Evolutionary conservation across 2,329 filamentous ascomycete genomes (phyloP).

Genomic region (Paramyrothecium roridum): DNA sequence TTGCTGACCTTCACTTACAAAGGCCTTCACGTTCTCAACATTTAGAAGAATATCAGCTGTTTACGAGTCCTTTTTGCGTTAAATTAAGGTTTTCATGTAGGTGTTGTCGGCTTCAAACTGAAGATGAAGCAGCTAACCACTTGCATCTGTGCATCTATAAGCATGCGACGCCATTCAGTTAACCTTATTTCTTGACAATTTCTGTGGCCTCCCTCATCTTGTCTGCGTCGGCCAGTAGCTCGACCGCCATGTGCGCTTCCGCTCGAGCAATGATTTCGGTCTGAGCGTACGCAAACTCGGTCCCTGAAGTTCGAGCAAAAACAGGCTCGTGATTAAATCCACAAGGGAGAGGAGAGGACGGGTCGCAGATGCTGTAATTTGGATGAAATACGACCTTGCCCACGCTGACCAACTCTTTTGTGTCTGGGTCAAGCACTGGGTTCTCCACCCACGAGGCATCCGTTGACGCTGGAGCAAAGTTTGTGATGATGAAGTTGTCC

Average conservation of each 20-base stretch:
- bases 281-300: slow-evolving; percentile 10
- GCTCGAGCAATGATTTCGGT: neutral
- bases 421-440: slow-evolving; percentile 5
- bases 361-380: slow-evolving; percentile 11
- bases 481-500: slow-evolving; percentile 3
- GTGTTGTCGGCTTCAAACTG: too few species aligned
- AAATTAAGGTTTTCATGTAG: too few species aligned
- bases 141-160: too few species aligned
- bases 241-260: neutral
- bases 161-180: too few species aligned
- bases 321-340: slow-evolving; percentile 13
- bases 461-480: slow-evolving; percentile 10
- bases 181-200: neutral
- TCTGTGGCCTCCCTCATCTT: neutral
- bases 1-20: too few species aligned
- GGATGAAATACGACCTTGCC: slow-evolving; percentile 9
- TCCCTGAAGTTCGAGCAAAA: slow-evolving; percentile 4
- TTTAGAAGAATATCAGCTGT: too few species aligned
- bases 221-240: neutral
- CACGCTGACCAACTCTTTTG: slow-evolving; percentile 5
- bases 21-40: too few species aligned
- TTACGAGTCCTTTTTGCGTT: too few species aligned
- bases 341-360: neutral
- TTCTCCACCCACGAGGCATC: slow-evolving; percentile 12
- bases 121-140: too few species aligned